These are phyloP conservation scores for Calonectria henricotiae DNA, from an alignment of 2,329 filamentous ascomycete genomes.

Conservation along the genomic window DNA sequence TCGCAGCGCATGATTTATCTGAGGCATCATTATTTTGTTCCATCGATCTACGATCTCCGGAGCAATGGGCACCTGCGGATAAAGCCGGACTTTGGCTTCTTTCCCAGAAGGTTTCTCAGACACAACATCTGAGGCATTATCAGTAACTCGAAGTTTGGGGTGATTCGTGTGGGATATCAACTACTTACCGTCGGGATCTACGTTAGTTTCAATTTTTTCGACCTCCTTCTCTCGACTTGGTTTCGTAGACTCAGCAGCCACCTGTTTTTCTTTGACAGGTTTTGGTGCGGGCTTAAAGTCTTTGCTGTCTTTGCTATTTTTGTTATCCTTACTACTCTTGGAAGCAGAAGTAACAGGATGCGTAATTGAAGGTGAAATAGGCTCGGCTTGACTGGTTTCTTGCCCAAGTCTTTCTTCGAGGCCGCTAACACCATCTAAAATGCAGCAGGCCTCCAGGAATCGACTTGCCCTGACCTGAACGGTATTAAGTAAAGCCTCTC, in stretches of 20 bases:
- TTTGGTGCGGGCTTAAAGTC: constrained; percentile 33
- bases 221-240: constrained; percentile 8
- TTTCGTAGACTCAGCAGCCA: constrained; percentile 1
- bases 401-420: constrained; percentile 70
- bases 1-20: constrained; percentile 80
- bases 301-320: constrained; percentile 33
- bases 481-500: constrained; percentile 69
- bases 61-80: constrained; percentile 73
- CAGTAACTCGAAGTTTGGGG: constrained; percentile 11
- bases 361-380: neutral
- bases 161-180: neutral
- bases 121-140: constrained; percentile 43
- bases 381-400: constrained; percentile 59
- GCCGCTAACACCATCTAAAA: constrained; percentile 73
- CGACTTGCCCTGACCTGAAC: constrained; percentile 72
- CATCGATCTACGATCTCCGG: constrained; percentile 79
- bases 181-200: constrained; percentile 47
- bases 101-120: constrained; percentile 45
- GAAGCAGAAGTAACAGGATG: neutral
- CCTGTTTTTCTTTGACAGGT: constrained; percentile 44
- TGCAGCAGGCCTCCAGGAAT: constrained; percentile 74
- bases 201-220: constrained; percentile 31
- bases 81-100: constrained; percentile 69
- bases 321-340: constrained; percentile 42
- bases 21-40: constrained; percentile 80